Evolutionary conservation across 139 green algal species (phyloP).

Genomic region (Chlorella sp.): DNA sequence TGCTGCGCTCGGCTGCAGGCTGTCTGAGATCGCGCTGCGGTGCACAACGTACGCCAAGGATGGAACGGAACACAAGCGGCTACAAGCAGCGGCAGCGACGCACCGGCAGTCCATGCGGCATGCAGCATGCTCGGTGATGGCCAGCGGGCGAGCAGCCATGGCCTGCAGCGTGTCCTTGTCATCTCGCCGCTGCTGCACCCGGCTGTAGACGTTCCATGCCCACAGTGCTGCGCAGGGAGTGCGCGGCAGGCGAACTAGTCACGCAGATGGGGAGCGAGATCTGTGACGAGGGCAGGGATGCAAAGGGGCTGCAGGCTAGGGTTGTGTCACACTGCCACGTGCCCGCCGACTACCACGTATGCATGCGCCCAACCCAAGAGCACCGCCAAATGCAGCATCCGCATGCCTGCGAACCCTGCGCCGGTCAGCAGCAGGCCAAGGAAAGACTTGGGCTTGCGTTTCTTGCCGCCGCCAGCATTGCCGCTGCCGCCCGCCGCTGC

Average conservation of each 20-base stretch:
- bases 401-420: slow-evolving; percentile 2
- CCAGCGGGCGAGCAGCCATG: slow-evolving; percentile 40
- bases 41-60: too few species aligned
- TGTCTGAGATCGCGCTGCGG: too few species aligned
- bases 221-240: background rate
- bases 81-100: background rate
- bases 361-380: too few species aligned
- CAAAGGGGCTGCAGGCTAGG: too few species aligned
- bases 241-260: background rate
- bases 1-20: too few species aligned
- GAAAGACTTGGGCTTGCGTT: slow-evolving; percentile 2
- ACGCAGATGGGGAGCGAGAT: background rate
- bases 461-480: background rate
- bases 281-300: background rate
- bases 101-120: slow-evolving; percentile 64
- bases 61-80: too few species aligned
- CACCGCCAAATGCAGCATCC: background rate
- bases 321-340: background rate
- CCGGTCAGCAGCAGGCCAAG: background rate
- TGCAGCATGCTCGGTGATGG: slow-evolving; percentile 50
- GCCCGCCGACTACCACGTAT: background rate
- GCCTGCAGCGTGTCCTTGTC: slow-evolving; percentile 27
- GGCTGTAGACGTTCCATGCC: slow-evolving; percentile 21
- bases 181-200: background rate
- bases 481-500: background rate